Evolutionary conservation across 2,329 filamentous ascomycete genomes (phyloP).

Genomic region (Diplocarpon rosae): DNA sequence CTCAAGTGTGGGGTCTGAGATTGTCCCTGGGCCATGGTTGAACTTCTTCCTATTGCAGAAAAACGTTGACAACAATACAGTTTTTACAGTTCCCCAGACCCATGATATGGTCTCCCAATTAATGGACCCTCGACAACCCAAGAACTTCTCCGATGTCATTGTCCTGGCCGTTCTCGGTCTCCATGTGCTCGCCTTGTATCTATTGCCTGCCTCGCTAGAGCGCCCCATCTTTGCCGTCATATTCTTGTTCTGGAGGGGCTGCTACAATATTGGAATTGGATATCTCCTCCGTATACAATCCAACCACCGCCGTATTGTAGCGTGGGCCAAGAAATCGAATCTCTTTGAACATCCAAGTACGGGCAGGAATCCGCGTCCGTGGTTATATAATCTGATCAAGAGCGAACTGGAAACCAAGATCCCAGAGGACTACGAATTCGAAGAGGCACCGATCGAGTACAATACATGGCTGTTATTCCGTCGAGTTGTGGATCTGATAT

Average conservation of each 20-base stretch:
- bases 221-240: slow-evolving; percentile 69
- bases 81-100: slow-evolving; percentile 90
- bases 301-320: slow-evolving; percentile 71
- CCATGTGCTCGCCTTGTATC: slow-evolving; percentile 64
- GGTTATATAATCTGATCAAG: slow-evolving; percentile 75
- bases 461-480: slow-evolving; percentile 98
- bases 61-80: slow-evolving; percentile 35
- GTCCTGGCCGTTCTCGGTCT: slow-evolving; percentile 69
- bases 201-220: slow-evolving; percentile 57
- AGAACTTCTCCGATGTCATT: slow-evolving; percentile 77
- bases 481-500: slow-evolving; percentile 86
- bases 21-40: background rate
- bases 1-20: background rate
- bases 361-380: slow-evolving; percentile 73
- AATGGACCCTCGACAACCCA: slow-evolving; percentile 85
- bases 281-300: slow-evolving; percentile 83
- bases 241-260: slow-evolving; percentile 85
- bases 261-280: slow-evolving; percentile 92
- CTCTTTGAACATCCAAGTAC: slow-evolving; percentile 76
- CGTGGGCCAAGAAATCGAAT: slow-evolving; percentile 75
- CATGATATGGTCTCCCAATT: slow-evolving; percentile 99
- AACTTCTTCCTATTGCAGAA: background rate
- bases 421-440: slow-evolving; percentile 84
- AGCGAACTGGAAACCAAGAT: slow-evolving; percentile 91
- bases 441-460: slow-evolving; percentile 89